Evolutionary conservation across 1,139 yeast genomes (phyloP).

Genomic region (Taphrina communis): DNA sequence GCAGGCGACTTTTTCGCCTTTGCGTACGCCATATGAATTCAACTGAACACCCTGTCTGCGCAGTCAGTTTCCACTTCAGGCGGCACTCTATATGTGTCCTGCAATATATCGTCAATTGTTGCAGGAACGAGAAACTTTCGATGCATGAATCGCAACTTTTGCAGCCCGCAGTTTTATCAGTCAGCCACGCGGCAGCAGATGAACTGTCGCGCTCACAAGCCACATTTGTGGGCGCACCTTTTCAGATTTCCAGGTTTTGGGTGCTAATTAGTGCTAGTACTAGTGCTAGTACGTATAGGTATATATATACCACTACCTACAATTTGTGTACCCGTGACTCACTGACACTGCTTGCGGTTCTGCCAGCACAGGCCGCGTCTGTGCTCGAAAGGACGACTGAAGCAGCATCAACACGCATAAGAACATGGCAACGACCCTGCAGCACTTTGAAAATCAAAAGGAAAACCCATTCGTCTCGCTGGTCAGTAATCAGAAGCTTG

Average conservation of each 20-base stretch:
- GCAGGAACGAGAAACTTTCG: slow-evolving; percentile 2
- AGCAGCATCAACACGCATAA: too few relatives aligned
- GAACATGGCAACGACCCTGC: slow-evolving; percentile 3
- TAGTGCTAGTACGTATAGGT: too few relatives aligned
- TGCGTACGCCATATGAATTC: slow-evolving; percentile 1
- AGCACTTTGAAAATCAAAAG: slow-evolving; percentile 23
- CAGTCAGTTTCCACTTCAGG: neutral
- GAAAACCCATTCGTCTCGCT: slow-evolving; percentile 71
- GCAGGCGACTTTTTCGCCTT: slow-evolving; percentile 16
- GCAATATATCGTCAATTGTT: neutral
- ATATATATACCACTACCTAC: too few relatives aligned
- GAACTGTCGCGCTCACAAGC: slow-evolving; percentile 15
- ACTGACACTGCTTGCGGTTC: too few relatives aligned
- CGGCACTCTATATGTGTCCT: too few relatives aligned
- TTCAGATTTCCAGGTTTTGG: too few relatives aligned
- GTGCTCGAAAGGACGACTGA: too few relatives aligned
- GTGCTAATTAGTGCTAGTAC: too few relatives aligned
- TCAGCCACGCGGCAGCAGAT: slow-evolving; percentile 13
- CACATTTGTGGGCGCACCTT: neutral
- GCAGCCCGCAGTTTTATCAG: slow-evolving; percentile 11
- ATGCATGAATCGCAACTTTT: slow-evolving; percentile 10
- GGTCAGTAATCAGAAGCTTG: slow-evolving; percentile 81
- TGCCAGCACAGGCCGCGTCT: too few relatives aligned
- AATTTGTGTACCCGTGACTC: too few relatives aligned
- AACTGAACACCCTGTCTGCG: neutral